Evolutionary conservation across 2,329 filamentous ascomycete genomes (phyloP), one percentile per base, ranked within the genome.

Genomic region (Claviceps citrina): DNA sequence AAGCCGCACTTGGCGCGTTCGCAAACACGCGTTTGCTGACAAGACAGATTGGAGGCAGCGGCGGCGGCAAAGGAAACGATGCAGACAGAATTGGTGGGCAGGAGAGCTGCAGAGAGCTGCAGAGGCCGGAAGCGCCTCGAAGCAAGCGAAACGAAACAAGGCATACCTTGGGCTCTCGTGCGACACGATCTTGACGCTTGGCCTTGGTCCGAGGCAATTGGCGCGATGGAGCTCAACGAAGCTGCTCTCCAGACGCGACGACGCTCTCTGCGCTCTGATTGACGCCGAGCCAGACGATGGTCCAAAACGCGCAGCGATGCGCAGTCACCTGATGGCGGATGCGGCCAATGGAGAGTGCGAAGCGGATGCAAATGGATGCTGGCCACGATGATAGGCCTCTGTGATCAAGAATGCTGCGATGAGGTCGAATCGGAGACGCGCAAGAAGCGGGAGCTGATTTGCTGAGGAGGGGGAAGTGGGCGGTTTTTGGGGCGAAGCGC

Each of bases 341-440:
- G 54, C 47, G 56, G 51, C 68, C 70, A 73, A 73, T 73, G 52
- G 52, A 57, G 57, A 57, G 39, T 49, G 47, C 54, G 56, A 67
- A 49, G 51, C 45, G 44, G 55, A 58, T 50, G 60, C n/a, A 66
- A 48, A 52, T 46, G 44, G 55, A 58, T 50, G 60, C 52, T 67
- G 52, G 54, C 53, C 60, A 62, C 57, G 57, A 55, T 71, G 67
- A 73, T 71, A 73, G 70, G 68, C 63, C 54, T 64, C 51, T 50
- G 52, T 53, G 55, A 57, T 62, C 51, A 62, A 57, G 56, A 58
- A 52, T 52, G 56, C 52, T 51, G 57, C 51, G 54, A 58, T 50
- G 47, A 49, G 45, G 53, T 50, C 50, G 50, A 58, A 43, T 49
- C 47, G 46, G 51, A 51, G 51, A 57, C 51, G 54, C 50, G 52